Conservation (phyloP, 257 asterid genomes). For the Plantago ovata region DNA sequence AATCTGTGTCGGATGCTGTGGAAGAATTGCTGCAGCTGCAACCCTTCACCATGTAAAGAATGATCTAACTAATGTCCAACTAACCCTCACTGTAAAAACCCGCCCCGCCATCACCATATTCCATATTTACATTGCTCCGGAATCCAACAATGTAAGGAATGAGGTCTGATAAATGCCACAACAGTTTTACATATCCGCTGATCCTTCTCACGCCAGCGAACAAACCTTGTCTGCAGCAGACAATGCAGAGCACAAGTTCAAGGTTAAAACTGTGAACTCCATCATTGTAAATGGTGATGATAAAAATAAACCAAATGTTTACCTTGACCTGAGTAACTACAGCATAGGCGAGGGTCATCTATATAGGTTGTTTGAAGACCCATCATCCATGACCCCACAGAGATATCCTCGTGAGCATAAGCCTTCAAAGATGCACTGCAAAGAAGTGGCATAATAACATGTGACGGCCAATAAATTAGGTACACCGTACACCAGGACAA, state of each 20-base stretch:
- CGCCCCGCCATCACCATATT: conserved; percentile 1
- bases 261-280: not conserved
- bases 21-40: conserved; percentile 10
- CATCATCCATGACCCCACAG: conserved; percentile 98
- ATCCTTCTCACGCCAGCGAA: conserved; percentile 46
- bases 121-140: conserved; percentile 1
- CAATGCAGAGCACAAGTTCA: conserved; percentile 9
- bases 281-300: not conserved
- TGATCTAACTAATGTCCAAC: not conserved
- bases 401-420: conserved; percentile 74
- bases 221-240: conserved; percentile 65
- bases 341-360: conserved; percentile 81
- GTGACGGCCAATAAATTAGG: not conserved
- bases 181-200: not conserved
- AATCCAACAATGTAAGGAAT: not conserved
- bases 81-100: not conserved
- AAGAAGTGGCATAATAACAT: conserved; percentile 7
- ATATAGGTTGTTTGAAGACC: conserved; percentile 75
- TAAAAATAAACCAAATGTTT: not conserved
- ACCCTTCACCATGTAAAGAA: conserved; percentile 11
- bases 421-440: conserved; percentile 84
- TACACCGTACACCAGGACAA: not conserved
- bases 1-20: not conserved
- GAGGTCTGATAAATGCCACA: conserved; percentile 1
- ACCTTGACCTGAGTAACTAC: conserved; percentile 70